Evolutionary conservation across 345 rosid species (phyloP), one percentile per base, ranked within the genome.

Genomic region (Microthlaspi erraticum): DNA sequence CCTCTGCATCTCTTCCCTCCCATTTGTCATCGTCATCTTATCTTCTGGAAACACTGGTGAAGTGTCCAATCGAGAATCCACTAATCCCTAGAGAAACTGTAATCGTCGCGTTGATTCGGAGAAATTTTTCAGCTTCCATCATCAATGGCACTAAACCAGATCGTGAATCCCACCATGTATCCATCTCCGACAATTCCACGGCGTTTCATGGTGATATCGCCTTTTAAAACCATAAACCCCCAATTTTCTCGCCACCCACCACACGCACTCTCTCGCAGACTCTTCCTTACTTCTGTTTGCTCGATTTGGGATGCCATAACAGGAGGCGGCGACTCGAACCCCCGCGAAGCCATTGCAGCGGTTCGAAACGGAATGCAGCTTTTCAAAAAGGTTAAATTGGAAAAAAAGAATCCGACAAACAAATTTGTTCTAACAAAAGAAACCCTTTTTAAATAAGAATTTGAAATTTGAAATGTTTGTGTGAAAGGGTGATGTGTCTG

Each of bases 301-400:
- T 82, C 88, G 8, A 78, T 90, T 46, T 93, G 97, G 98, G 88
- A 84, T 60, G 92, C 98, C 10, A 70, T 93, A 20, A 90, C 96
- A 0, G 93, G 93, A 5, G 93, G 96, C 3, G 90, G 88, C 45
- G 79, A 73, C 19, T 77, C 81, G 55, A 80, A 88, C 57, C 53
- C 82, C 5, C 85, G 88, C 31, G 93, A 88, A 16, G 90, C 97
- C n/a, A 77, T 77, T 10, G 39, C 80, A 32, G 87, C 92, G 6
- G 34, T 85, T 76, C 79, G 89, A 56, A 81, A 81, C 0, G 98
- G 98, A 70, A 93, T 90, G 98, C 48, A 67, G 20, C 88, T 93
- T 71, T 90, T 93, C 67, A 78, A 85, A 74, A 84, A 90, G 88
- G 98, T 90, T 6, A 34, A 53, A 48, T 3, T 32, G 13, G 4